Evolutionary conservation across 129 eudicot genomes (phyloP).

Genomic region (Sambucus nigra): DNA sequence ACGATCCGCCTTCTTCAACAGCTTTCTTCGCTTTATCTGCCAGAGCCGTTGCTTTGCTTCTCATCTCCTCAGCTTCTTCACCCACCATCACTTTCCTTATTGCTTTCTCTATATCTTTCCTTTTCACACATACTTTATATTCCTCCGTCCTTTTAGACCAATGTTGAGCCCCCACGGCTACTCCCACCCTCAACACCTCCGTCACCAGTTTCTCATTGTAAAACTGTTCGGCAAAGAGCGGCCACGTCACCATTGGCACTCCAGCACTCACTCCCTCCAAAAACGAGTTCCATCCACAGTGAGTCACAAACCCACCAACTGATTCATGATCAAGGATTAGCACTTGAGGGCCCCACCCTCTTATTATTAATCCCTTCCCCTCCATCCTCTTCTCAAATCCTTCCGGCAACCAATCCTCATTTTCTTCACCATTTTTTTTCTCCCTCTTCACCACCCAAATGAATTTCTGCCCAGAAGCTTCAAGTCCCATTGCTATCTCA

Average conservation of each 20-base stretch:
- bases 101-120: slow-evolving; percentile 9
- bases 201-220: slow-evolving; percentile 15
- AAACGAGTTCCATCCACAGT: slow-evolving; percentile 32
- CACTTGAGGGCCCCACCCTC: slow-evolving; percentile 33
- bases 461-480: slow-evolving; percentile 11
- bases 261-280: slow-evolving; percentile 24
- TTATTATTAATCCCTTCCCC: slow-evolving; percentile 12
- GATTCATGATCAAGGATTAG: slow-evolving; percentile 20
- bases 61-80: slow-evolving; percentile 14
- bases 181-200: slow-evolving; percentile 10
- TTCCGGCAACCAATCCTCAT: slow-evolving; percentile 12
- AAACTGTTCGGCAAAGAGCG: slow-evolving; percentile 23
- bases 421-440: neutral
- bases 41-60: slow-evolving; percentile 12
- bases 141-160: slow-evolving; percentile 7
- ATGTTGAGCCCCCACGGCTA: slow-evolving; percentile 7
- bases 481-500: slow-evolving; percentile 23
- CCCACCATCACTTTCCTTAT: slow-evolving; percentile 12
- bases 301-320: slow-evolving; percentile 23
- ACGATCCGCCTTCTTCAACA: slow-evolving; percentile 23
- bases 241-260: slow-evolving; percentile 32
- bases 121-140: neutral
- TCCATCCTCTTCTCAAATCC: slow-evolving; percentile 20
- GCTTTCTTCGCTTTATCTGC: slow-evolving; percentile 19
- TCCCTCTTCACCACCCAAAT: slow-evolving; percentile 15